Evolutionary conservation across 345 rosid genomes (phyloP).

Genomic region (Salix udensis): DNA sequence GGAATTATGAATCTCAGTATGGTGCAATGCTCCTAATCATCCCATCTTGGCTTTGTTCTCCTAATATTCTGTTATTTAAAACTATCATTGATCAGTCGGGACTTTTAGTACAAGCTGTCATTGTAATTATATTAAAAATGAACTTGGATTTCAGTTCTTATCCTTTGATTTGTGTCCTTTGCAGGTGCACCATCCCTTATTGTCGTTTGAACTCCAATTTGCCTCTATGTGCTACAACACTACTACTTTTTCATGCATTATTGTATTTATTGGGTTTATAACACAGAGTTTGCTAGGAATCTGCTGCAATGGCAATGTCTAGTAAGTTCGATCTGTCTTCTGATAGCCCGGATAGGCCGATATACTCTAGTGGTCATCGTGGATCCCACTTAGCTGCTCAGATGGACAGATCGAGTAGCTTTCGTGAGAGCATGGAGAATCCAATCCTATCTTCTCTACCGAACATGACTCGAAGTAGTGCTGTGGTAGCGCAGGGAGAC

Average conservation of each 20-base stretch:
- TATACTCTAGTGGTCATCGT: conserved; percentile 60
- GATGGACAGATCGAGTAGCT: conserved; percentile 84
- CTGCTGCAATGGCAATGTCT: conserved; percentile 73
- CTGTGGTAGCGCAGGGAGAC: conserved; percentile 59
- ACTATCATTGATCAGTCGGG: not conserved
- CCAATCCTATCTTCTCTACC: conserved; percentile 66
- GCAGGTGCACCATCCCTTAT: conserved; percentile 41
- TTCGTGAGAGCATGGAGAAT: conserved; percentile 73
- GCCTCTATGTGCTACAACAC: conserved; percentile 51
- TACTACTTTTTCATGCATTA: conserved; percentile 63
- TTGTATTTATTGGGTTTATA: conserved; percentile 48
- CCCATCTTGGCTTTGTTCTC: not conserved
- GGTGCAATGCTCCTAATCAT: not conserved
- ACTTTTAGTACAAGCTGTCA: not conserved
- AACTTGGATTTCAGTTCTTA: conserved; percentile 19
- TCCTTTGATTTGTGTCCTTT: conserved; percentile 20
- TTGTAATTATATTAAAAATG: not conserved
- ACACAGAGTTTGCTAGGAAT: conserved; percentile 43
- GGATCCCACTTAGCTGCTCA: conserved; percentile 73
- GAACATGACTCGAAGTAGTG: conserved; percentile 58
- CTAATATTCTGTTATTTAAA: conserved; percentile 8
- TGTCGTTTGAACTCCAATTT: conserved; percentile 24
- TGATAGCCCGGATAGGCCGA: conserved; percentile 76
- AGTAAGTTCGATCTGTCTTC: conserved; percentile 84
- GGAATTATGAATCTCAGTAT: conserved; percentile 5